Evolutionary conservation across 73 alveolate species (phyloP).

Genomic region (Tetrahymena elliotti): DNA sequence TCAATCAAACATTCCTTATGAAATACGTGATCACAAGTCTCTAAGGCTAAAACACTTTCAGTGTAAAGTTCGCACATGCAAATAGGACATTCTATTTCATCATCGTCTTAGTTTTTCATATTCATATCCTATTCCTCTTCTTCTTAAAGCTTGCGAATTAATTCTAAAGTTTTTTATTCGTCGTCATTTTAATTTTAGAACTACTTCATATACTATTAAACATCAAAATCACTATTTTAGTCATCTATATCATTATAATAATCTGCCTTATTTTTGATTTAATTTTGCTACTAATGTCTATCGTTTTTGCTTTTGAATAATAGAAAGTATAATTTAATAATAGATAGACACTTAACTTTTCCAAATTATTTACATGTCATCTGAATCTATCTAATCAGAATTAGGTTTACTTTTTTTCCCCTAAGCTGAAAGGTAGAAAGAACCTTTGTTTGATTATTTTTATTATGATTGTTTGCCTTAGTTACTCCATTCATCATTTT

Average conservation of each 20-base stretch:
- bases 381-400: neutral
- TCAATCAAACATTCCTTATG: conserved; percentile 50
- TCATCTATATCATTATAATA: neutral
- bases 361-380: neutral
- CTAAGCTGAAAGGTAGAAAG: neutral
- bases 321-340: too few relatives aligned
- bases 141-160: conserved; percentile 8
- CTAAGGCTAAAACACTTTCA: conserved; percentile 38
- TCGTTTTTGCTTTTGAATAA: neutral
- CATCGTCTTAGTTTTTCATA: conserved; percentile 8
- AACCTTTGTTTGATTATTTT: neutral
- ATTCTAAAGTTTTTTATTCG: conserved; percentile 9
- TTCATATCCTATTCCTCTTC: conserved; percentile 12
- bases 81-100: conserved; percentile 45
- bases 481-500: neutral
- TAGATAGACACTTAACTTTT: neutral
- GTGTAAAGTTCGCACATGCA: conserved; percentile 38
- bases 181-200: conserved; percentile 7
- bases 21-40: conserved; percentile 44
- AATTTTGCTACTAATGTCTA: neutral
- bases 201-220: neutral
- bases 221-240: neutral
- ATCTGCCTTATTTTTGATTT: neutral
- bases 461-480: neutral
- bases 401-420: neutral